Conservation (phyloP, 2,329 filamentous ascomycete species). For the Cylindrodendrum hubeiense region DNA sequence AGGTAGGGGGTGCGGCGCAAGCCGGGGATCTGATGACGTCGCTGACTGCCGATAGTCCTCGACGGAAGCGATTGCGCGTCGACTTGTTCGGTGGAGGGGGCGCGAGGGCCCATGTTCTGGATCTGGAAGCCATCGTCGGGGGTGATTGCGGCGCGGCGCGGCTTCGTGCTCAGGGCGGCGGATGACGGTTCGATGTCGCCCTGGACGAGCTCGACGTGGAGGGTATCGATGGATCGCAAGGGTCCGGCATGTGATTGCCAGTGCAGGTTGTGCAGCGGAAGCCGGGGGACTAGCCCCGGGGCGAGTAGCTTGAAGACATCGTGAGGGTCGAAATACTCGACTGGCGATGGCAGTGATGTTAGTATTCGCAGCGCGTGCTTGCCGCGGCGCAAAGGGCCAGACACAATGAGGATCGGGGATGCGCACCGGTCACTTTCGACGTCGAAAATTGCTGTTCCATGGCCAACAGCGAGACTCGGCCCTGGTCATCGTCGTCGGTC, state of each 20-base stretch:
- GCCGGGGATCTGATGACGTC: conserved; percentile 95
- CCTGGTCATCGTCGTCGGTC: conserved; percentile 46
- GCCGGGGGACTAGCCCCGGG: conserved; percentile 79
- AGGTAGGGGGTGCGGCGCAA: conserved; percentile 93
- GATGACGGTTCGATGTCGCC: conserved; percentile 62
- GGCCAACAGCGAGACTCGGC: conserved; percentile 46
- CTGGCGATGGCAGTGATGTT: conserved; percentile 59
- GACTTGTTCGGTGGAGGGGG: conserved; percentile 53
- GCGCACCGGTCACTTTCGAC: conserved; percentile 81
- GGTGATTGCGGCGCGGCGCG: conserved; percentile 50
- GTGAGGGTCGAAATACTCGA: conserved; percentile 96
- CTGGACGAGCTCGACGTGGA: conserved; percentile 89
- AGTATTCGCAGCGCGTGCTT: conserved; percentile 18
- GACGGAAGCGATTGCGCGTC: conserved; percentile 51
- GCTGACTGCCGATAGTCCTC: conserved; percentile 52
- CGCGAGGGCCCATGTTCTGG: conserved; percentile 61
- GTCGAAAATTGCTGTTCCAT: conserved; percentile 78
- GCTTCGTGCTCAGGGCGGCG: conserved; percentile 46
- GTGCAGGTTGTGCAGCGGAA: conserved; percentile 91
- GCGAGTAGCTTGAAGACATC: conserved; percentile 87
- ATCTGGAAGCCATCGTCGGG: conserved; percentile 72
- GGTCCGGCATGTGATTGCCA: conserved; percentile 97
- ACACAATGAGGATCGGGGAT: background rate
- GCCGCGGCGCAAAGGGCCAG: background rate
- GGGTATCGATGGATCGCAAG: conserved; percentile 90